Conservation (phyloP, 257 asterid genomes). For the Solanum rostratum region DNA sequence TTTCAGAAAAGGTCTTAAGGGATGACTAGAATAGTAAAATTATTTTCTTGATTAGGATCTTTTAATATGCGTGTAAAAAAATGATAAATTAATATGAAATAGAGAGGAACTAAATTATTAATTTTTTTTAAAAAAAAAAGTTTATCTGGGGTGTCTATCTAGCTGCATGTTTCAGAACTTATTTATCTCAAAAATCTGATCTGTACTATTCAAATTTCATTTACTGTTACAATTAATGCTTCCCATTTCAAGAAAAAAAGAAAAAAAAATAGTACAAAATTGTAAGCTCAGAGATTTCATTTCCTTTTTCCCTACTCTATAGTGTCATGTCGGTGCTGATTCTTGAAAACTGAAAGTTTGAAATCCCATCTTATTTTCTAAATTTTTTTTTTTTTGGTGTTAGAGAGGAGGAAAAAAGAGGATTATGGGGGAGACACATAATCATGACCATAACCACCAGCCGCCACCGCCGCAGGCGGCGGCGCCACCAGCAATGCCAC, state of each 20-base stretch:
- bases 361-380: not conserved
- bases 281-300: not conserved
- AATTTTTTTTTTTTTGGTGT: not conserved
- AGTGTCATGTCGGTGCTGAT: not conserved
- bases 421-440: slow-evolving; percentile 65
- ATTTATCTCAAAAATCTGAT: not conserved
- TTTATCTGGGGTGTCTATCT: not conserved
- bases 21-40: no score
- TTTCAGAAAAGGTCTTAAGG: no score
- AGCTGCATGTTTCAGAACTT: not conserved
- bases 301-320: not conserved
- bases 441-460: slow-evolving; percentile 30
- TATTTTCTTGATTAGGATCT: no score
- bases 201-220: not conserved
- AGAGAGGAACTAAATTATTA: not conserved
- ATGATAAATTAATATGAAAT: no score
- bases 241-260: not conserved
- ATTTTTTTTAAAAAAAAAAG: not conserved
- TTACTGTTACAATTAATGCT: not conserved
- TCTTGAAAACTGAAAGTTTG: not conserved
- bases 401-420: not conserved
- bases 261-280: no score
- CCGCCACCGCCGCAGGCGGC: slow-evolving; percentile 40
- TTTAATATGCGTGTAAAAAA: no score
- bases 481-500: slow-evolving; percentile 48